phyloP scores from a whole-genome alignment of 2,329 filamentous ascomycete species.

The Catunica adiposa region DNA sequence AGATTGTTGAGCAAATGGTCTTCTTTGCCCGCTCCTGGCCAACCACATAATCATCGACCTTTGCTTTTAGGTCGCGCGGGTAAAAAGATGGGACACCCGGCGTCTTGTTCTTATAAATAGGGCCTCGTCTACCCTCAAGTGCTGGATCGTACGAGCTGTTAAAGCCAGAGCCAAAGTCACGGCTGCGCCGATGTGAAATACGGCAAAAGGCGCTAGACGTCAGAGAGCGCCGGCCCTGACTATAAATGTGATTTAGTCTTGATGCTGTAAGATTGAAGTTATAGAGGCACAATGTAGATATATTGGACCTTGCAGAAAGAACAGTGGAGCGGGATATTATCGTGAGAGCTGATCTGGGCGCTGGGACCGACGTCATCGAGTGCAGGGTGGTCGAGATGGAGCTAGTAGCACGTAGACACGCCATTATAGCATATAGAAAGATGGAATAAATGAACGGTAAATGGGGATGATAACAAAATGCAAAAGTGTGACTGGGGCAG shows the following conservation, averaged over 20 bases:
- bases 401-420: constrained; percentile 5
- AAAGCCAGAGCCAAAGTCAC: constrained; percentile 40
- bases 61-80: constrained; percentile 60
- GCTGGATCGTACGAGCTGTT: constrained; percentile 42
- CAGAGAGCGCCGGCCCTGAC: constrained; percentile 17
- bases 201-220: constrained; percentile 16
- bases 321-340: not conserved
- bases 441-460: not conserved
- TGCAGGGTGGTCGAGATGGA: not conserved
- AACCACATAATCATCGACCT: constrained; percentile 90
- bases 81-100: constrained; percentile 47
- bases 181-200: constrained; percentile 24
- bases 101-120: constrained; percentile 38
- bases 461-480: not conserved
- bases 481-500: not conserved
- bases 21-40: constrained; percentile 92
- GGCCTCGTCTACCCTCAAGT: constrained; percentile 36
- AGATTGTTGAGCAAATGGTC: constrained; percentile 79
- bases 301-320: not conserved
- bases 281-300: not conserved
- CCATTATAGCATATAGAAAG: constrained; percentile 2
- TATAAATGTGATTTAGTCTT: constrained; percentile 1
- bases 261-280: constrained; percentile 5
- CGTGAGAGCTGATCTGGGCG: not conserved
- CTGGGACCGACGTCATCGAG: constrained; percentile 8